Evolutionary conservation across 208 protist species (phyloP).

Genomic region (Crithidia bombi): DNA sequence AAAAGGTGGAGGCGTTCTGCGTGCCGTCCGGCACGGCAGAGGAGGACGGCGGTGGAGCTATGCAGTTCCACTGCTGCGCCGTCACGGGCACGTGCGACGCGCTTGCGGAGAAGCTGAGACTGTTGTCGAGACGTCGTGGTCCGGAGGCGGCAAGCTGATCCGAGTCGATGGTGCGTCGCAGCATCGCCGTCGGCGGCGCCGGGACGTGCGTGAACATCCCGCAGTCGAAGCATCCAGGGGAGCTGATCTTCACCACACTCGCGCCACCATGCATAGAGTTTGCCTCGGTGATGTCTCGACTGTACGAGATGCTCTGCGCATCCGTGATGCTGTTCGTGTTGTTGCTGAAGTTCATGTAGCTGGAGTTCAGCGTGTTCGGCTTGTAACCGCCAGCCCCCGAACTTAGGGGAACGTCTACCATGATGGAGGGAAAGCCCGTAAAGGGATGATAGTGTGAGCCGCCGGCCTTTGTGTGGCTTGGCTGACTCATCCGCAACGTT

Average conservation of each 20-base stretch:
- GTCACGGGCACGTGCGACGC: slow-evolving; percentile 13
- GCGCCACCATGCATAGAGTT: not conserved
- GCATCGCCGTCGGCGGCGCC: slow-evolving; percentile 11
- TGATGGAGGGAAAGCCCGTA: slow-evolving; percentile 5
- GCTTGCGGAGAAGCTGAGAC: slow-evolving; percentile 19
- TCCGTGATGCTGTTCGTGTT: slow-evolving; percentile 20
- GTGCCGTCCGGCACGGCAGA: not conserved
- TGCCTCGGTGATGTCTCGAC: slow-evolving; percentile 1
- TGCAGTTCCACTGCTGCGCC: slow-evolving; percentile 14
- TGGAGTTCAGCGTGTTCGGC: slow-evolving; percentile 7
- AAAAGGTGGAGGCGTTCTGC: not conserved
- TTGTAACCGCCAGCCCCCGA: not conserved
- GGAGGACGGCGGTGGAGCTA: not conserved
- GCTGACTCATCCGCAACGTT: not conserved
- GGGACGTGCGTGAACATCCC: slow-evolving; percentile 16
- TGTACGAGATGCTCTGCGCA: slow-evolving; percentile 18
- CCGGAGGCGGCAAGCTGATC: slow-evolving; percentile 7
- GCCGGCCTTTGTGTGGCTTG: slow-evolving; percentile 5
- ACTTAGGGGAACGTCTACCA: not conserved
- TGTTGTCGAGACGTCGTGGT: slow-evolving; percentile 9
- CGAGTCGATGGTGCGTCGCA: slow-evolving; percentile 6
- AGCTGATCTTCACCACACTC: slow-evolving; percentile 4
- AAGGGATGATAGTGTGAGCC: not conserved
- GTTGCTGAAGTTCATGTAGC: slow-evolving; percentile 22
- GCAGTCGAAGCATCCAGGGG: slow-evolving; percentile 4